phyloP scores from a whole-genome alignment of 805 yeast species.

The Myxozyma neotropica region DNA sequence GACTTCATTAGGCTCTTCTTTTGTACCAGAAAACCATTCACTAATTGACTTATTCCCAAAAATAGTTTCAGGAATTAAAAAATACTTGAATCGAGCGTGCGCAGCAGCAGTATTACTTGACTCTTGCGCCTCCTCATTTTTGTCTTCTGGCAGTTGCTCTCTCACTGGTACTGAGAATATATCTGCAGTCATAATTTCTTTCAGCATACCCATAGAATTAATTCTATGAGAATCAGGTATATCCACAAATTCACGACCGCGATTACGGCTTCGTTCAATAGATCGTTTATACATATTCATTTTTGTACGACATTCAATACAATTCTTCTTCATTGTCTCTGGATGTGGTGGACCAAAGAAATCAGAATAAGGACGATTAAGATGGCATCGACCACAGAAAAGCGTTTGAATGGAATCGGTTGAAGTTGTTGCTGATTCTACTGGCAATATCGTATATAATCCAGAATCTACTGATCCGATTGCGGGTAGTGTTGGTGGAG shows the following conservation, averaged over 20 bases:
- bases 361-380: slow-evolving; percentile 5
- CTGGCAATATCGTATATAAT: background rate
- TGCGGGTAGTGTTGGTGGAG: background rate
- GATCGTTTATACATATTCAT: slow-evolving; percentile 7
- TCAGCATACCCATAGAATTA: background rate
- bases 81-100: slow-evolving; percentile 11
- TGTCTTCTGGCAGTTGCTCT: background rate
- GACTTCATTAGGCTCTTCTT: slow-evolving; percentile 11
- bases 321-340: slow-evolving; percentile 4
- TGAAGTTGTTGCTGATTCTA: background rate
- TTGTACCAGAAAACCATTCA: slow-evolving; percentile 1
- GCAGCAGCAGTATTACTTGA: background rate
- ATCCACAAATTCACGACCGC: background rate
- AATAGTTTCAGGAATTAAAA: background rate
- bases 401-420: background rate
- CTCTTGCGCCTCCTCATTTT: background rate
- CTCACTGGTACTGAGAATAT: slow-evolving; percentile 12
- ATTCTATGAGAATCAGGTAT: slow-evolving; percentile 1
- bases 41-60: background rate
- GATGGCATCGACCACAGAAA: slow-evolving; percentile 4
- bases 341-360: slow-evolving; percentile 11
- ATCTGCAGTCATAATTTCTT: slow-evolving; percentile 3
- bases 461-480: background rate
- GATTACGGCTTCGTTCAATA: background rate
- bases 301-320: slow-evolving; percentile 2